Conservation (phyloP, 2,329 filamentous ascomycete species). For the Ophiocordyceps camponoti-rufipedis region DNA sequence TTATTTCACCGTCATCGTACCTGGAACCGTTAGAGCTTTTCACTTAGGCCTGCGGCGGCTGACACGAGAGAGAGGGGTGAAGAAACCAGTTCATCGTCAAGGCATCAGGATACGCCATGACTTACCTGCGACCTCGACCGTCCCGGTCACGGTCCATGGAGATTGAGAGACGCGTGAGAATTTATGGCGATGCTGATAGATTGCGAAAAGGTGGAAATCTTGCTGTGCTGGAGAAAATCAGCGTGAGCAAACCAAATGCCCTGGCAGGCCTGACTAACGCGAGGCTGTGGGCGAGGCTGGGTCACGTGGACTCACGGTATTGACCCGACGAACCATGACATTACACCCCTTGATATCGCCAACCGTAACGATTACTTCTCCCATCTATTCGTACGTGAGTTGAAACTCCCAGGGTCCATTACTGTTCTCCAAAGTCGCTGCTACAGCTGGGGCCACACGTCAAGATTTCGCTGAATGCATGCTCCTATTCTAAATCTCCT, state of each 20-base stretch:
- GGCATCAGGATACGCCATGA: background rate
- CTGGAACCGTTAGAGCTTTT: background rate
- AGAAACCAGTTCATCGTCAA: background rate
- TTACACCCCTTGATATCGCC: background rate
- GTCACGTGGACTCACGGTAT: background rate
- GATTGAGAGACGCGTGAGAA: background rate
- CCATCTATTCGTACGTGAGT: no score
- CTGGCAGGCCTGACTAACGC: no score
- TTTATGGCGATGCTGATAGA: background rate
- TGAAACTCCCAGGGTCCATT: no score
- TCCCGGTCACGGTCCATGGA: slow-evolving; percentile 20
- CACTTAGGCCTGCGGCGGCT: background rate
- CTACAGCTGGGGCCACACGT: no score
- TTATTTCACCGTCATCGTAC: slow-evolving; percentile 41
- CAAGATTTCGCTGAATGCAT: no score
- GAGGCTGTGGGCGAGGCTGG: background rate
- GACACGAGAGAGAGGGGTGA: background rate
- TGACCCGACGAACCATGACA: background rate
- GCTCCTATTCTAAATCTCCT: no score
- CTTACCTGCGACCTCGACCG: slow-evolving; percentile 16
- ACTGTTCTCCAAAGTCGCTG: no score
- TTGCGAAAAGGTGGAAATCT: background rate
- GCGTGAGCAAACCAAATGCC: no score
- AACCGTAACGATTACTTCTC: no score
- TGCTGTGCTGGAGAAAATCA: no score